Base-by-base conservation (phyloP, 176 grass and related monocot species). In the Puya raimondii region DNA sequence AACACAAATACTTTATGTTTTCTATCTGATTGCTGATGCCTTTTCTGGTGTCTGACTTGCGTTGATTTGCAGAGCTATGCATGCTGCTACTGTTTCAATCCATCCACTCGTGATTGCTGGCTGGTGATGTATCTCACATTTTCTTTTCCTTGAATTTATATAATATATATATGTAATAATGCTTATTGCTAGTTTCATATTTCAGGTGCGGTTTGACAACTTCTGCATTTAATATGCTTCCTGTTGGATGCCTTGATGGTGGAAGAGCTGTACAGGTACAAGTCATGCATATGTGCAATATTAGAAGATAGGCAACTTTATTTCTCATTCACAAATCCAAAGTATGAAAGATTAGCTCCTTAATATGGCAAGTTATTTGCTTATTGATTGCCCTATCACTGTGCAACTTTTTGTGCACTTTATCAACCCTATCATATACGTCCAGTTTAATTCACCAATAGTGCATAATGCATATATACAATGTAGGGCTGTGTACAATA, bases 71-170 rank as follows among this genome's bases (percentile, higher is more conserved):
- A 99, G 94, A 7, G 85, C 87, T 67, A 84, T 99, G 87, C 94
- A 99, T 80, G 89, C 89, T 76, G 84, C 94, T 53, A 99, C 87
- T 18, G 87, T 99, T 72, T 80, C 80, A 4, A 90, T 99, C 66
- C 94, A 99, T 76, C 94, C 94, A 69, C 90, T 99, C 75, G 94
- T 99, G 58, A 93, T 99, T 10, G 94, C 90, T 56, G 94, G 94
- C 81, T 99, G 94, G 94, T 99, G 49, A 90, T 85, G 64, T 81
- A 73, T 75, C 67, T 61, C 53, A 63, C 61, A 12, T 3, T 12
- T 77, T 63, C 12, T 48, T 25, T 26, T 22, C 8, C 14, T 16
- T 49, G 48, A 3, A 49, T 20, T 61, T 61, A 20, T 61, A 18
- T 61, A 61, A 2, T 20, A 22, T 20, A 2, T 20, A 22, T 20